These are phyloP conservation scores for Globisporangium carolinianum DNA, from an alignment of 352 stramenopile species.

Conservation along the genomic window DNA sequence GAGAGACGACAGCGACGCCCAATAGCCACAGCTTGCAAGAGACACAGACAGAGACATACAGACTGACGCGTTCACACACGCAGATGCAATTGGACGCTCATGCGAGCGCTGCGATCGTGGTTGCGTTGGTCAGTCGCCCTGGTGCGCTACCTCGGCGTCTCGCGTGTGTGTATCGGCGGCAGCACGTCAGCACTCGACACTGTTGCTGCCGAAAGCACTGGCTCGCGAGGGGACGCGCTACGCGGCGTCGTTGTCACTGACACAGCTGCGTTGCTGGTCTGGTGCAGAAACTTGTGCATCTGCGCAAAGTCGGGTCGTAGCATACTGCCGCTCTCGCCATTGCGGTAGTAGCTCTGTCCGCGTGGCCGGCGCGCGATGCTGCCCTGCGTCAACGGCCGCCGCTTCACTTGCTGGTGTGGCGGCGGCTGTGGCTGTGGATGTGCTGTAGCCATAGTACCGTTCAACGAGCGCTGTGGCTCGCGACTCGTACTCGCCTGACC, in stretches of 20 bases:
- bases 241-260: neutral
- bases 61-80: too few relatives aligned
- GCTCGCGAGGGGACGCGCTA: neutral
- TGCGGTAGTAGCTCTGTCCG: slow-evolving; percentile 19
- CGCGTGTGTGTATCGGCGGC: too few relatives aligned
- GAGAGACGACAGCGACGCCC: too few relatives aligned
- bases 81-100: too few relatives aligned
- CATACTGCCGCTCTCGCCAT: slow-evolving; percentile 12
- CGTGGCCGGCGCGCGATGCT: slow-evolving; percentile 24
- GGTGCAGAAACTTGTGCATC: slow-evolving; percentile 72
- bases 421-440: neutral
- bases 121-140: too few relatives aligned
- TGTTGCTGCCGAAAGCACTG: neutral
- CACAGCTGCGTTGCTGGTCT: slow-evolving; percentile 15
- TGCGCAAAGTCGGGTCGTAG: slow-evolving; percentile 39
- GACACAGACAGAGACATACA: too few relatives aligned
- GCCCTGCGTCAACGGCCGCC: slow-evolving; percentile 39
- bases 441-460: neutral
- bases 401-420: slow-evolving; percentile 12
- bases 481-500: neutral
- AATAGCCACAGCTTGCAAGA: too few relatives aligned
- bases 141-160: too few relatives aligned
- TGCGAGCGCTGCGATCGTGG: too few relatives aligned
- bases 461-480: neutral
- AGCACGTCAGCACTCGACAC: too few relatives aligned